Conservation (phyloP, 257 asterid genomes). For the Solanum bulbocastanum region DNA sequence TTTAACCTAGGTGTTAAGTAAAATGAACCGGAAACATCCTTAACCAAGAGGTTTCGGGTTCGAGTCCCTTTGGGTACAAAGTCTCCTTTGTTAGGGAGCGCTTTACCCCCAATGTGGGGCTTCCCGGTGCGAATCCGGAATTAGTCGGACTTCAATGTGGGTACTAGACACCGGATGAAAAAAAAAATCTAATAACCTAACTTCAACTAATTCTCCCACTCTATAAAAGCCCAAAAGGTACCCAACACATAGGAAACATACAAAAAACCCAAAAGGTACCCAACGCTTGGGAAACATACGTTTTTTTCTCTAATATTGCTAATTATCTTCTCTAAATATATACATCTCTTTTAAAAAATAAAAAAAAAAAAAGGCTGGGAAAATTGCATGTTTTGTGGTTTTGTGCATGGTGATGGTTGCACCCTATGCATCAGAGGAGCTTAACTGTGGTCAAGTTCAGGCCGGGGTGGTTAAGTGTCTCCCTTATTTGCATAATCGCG, state of each 20-base stretch:
- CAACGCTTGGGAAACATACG: not conserved
- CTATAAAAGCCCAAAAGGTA: too few relatives aligned
- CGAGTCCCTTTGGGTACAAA: too few relatives aligned
- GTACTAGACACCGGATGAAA: rapidly evolving
- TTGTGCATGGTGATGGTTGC: constrained; percentile 1
- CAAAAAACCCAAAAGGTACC: not conserved
- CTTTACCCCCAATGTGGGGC: too few relatives aligned
- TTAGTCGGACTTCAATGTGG: too few relatives aligned
- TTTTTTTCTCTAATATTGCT: too few relatives aligned
- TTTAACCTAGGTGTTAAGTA: too few relatives aligned
- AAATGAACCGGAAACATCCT: not conserved
- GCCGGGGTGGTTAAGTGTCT: not conserved
- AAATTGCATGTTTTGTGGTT: not conserved
- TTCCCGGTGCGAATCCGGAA: rapidly evolving
- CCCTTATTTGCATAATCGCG: not conserved
- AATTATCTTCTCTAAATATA: not conserved
- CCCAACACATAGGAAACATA: too few relatives aligned
- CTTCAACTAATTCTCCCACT: not conserved
- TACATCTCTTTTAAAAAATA: too few relatives aligned
- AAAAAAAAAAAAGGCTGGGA: not conserved
- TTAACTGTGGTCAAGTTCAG: not conserved
- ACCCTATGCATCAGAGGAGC: not conserved
- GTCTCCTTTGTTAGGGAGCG: too few relatives aligned
- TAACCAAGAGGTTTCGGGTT: too few relatives aligned
- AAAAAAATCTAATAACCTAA: not conserved